Conservation (phyloP, 2,329 filamentous ascomycete species). For the Monosporascus sp. region DNA sequence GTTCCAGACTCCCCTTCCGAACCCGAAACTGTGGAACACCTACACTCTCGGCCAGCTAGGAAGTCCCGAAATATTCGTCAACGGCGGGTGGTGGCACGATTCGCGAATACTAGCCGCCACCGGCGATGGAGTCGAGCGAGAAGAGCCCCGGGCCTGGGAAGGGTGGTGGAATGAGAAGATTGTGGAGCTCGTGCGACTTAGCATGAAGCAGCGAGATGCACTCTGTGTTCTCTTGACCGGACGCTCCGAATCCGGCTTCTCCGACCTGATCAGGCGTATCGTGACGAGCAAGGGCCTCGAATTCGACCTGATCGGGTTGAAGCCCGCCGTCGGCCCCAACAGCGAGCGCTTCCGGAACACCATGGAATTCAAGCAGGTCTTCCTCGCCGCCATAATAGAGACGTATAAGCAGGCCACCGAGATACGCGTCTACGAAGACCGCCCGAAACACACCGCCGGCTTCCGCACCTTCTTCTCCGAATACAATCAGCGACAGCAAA, state of each 20-base stretch:
- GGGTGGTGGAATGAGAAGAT: constrained; percentile 98
- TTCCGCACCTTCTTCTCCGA: constrained; percentile 81
- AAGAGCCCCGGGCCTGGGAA: constrained; percentile 79
- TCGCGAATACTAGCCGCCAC: constrained; percentile 78
- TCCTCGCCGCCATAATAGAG: constrained; percentile 74
- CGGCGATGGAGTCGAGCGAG: constrained; percentile 73
- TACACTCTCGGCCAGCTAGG: constrained; percentile 72
- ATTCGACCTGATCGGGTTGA: constrained; percentile 85
- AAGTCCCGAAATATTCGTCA: constrained; percentile 68
- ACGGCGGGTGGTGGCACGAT: constrained; percentile 98
- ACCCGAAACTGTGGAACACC: constrained; percentile 79
- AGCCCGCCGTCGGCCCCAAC: constrained; percentile 75
- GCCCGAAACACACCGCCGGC: constrained; percentile 63
- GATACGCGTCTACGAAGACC: constrained; percentile 69
- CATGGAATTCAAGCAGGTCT: constrained; percentile 87
- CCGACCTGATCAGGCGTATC: constrained; percentile 77
- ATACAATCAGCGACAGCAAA: constrained; percentile 59
- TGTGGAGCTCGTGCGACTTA: constrained; percentile 72
- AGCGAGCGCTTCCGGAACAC: constrained; percentile 76
- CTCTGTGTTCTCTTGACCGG: constrained; percentile 85
- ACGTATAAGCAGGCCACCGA: constrained; percentile 83
- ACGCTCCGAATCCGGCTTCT: constrained; percentile 70
- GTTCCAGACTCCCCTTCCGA: constrained; percentile 87
- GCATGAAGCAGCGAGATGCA: constrained; percentile 77
- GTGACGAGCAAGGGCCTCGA: constrained; percentile 69